These are phyloP conservation scores for Aulographum hederae DNA, from an alignment of 2,329 filamentous ascomycete species.

Conservation along the genomic window DNA sequence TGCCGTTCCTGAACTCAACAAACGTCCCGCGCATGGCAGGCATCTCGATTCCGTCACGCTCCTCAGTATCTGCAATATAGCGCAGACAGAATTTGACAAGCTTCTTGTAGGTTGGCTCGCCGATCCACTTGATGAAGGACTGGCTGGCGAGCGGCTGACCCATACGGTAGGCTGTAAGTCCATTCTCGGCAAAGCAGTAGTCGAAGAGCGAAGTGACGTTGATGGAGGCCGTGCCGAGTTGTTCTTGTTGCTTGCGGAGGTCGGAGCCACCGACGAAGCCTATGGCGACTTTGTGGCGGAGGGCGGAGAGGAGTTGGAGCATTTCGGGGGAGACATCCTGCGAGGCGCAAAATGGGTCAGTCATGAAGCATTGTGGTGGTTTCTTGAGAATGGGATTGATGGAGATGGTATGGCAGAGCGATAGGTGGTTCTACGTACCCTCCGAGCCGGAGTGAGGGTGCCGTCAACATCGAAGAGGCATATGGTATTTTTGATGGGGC, in stretches of 20 bases:
- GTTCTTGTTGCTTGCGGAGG: conserved; percentile 87
- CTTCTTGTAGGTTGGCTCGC: conserved; percentile 70
- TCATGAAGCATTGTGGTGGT: too few relatives aligned
- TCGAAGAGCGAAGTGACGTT: conserved; percentile 78
- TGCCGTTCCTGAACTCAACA: conserved; percentile 77
- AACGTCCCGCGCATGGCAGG: conserved; percentile 73
- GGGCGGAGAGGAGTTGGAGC: conserved; percentile 56
- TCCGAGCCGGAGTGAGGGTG: conserved; percentile 69
- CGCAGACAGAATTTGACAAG: conserved; percentile 59
- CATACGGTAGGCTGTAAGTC: conserved; percentile 74
- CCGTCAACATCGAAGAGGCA: conserved; percentile 92
- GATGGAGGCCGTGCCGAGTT: conserved; percentile 54
- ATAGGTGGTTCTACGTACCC: conserved; percentile 41
- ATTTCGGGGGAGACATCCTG: conserved; percentile 63
- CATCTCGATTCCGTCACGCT: too few relatives aligned
- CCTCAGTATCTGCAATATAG: conserved; percentile 72
- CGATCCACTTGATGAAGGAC: conserved; percentile 83
- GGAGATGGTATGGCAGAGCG: too few relatives aligned
- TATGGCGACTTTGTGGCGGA: conserved; percentile 77
- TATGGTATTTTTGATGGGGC: conserved; percentile 83
- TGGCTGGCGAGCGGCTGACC: conserved; percentile 58
- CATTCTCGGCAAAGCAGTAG: conserved; percentile 96
- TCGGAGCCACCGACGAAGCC: conserved; percentile 89
- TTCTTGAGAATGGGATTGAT: conserved; percentile 5
- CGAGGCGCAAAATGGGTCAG: too few relatives aligned